phyloP scores from a whole-genome alignment of 306 rosid genomes.

The Gillenia trifoliata region DNA sequence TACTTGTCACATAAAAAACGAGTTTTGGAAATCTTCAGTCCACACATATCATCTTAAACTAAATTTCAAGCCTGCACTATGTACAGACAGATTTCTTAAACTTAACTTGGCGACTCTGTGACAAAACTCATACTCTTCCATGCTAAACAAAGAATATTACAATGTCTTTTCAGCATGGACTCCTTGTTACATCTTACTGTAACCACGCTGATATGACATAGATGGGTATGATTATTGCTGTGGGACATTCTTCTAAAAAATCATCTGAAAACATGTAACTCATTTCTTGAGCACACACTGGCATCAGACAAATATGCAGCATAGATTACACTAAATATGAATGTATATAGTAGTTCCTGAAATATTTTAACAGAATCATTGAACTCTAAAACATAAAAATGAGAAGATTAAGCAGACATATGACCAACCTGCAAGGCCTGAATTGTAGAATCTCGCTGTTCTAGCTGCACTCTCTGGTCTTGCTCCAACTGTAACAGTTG shows the following conservation, averaged over 20 bases:
- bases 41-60: too few species aligned
- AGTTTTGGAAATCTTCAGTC: too few species aligned
- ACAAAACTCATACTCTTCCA: too few species aligned
- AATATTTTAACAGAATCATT: not conserved
- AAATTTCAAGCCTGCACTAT: too few species aligned
- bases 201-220: not conserved
- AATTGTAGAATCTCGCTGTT: conserved; percentile 69
- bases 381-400: not conserved
- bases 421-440: conserved; percentile 71
- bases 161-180: not conserved
- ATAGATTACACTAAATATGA: not conserved
- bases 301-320: not conserved
- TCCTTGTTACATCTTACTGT: not conserved
- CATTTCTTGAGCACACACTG: not conserved
- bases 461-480: conserved; percentile 73
- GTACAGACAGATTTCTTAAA: too few species aligned
- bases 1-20: too few species aligned
- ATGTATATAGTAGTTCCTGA: not conserved
- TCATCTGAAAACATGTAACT: not conserved
- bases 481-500: conserved; percentile 81
- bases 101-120: too few species aligned
- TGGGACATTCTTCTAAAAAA: not conserved
- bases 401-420: not conserved
- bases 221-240: not conserved
- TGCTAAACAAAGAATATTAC: not conserved